Conservation (phyloP, 1,284 basidiomycete genomes). For the Tilletia walkeri region DNA sequence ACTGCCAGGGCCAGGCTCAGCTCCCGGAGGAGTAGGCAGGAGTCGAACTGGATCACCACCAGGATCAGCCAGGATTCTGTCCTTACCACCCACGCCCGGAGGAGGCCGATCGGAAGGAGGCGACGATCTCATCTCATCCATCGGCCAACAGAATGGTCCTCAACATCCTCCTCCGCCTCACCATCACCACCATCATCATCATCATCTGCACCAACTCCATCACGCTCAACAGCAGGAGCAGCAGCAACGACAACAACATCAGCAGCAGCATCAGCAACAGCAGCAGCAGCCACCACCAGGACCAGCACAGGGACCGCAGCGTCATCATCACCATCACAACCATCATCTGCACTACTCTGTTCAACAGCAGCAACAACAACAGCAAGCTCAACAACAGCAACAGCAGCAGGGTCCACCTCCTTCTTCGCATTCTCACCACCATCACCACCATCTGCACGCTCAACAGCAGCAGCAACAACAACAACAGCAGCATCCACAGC, state of each 20-base stretch:
- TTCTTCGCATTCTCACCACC: neutral
- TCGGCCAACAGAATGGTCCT: too few species aligned
- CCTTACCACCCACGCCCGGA: too few species aligned
- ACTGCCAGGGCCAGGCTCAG: neutral
- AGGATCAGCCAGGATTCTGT: too few species aligned
- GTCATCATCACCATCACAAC: neutral
- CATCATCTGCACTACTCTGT: neutral
- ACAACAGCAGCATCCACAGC: conserved; percentile 18
- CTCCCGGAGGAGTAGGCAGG: neutral
- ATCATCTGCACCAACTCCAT: conserved; percentile 1
- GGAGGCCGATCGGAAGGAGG: too few species aligned
- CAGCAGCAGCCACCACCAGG: neutral
- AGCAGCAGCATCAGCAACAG: conserved; percentile 6
- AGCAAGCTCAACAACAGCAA: neutral
- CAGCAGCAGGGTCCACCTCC: conserved; percentile 19
- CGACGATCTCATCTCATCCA: too few species aligned
- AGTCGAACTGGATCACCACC: conserved; percentile 12
- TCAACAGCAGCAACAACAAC: neutral
- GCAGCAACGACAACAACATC: neutral
- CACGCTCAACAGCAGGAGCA: neutral
- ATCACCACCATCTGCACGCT: conserved; percentile 25
- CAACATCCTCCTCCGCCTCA: too few species aligned
- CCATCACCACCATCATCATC: neutral
- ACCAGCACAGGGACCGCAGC: neutral
- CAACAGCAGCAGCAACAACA: conserved; percentile 24